Percentiles rank a stretch among this genome's conserved stretches.
These are phyloP conservation scores for Eucalyptus virginea DNA, from an alignment of 345 rosid species.

Conservation along the genomic window DNA sequence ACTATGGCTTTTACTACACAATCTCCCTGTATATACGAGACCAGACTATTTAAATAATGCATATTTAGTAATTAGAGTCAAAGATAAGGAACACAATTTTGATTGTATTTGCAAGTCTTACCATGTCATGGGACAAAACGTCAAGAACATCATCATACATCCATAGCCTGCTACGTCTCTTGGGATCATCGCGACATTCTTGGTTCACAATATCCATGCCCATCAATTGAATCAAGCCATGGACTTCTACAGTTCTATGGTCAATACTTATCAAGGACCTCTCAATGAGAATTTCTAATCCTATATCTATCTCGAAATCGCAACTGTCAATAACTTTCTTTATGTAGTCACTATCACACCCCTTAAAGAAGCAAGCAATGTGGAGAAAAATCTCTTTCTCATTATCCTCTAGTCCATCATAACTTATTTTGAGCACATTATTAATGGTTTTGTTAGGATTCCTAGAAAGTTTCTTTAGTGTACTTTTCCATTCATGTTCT, in stretches of 20 bases:
- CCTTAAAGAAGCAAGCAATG: neutral
- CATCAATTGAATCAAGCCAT: neutral
- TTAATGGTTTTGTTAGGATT: neutral
- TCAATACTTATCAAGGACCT: neutral
- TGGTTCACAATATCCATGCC: neutral
- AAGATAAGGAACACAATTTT: too few relatives aligned
- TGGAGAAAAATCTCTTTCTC: neutral
- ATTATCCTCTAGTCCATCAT: neutral
- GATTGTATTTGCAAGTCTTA: neutral
- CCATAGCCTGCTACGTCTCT: neutral
- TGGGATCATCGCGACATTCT: neutral
- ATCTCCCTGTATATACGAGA: neutral
- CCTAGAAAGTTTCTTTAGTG: fast-evolving
- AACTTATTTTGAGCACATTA: neutral
- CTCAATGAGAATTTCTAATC: neutral
- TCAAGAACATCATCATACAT: neutral
- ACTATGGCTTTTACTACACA: neutral
- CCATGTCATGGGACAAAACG: fast-evolving
- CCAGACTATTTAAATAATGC: neutral
- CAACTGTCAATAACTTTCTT: neutral
- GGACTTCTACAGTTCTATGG: fast-evolving
- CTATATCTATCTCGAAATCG: fast-evolving
- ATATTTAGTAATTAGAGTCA: too few relatives aligned
- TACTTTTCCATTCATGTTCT: neutral
- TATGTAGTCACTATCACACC: fast-evolving